A percentile compares a stretch with the other conserved stretches of the same genome.
Evolutionary conservation across 129 eudicot genomes (phyloP).

Genomic region (Apium graveolens): DNA sequence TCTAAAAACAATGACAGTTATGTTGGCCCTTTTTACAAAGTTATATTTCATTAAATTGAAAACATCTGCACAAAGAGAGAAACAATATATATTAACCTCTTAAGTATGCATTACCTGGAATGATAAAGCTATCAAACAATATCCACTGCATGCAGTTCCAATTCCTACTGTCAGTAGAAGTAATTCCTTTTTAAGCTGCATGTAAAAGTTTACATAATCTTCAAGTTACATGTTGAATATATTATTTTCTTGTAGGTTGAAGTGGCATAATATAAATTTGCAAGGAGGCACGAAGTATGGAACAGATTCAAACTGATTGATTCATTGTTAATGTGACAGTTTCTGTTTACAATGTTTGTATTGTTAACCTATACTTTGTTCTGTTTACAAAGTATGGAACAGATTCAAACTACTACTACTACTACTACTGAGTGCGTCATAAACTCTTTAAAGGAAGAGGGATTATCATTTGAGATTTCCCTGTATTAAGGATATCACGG

Average conservation of each 20-base stretch:
- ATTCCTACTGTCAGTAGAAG: constrained; percentile 63
- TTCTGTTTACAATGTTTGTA: background rate
- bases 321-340: background rate
- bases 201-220: constrained; percentile 11
- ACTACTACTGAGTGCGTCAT: background rate
- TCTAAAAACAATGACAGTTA: background rate
- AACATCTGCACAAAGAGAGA: constrained; percentile 1
- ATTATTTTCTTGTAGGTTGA: background rate
- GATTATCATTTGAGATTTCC: background rate
- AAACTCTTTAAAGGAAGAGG: background rate
- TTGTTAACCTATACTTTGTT: background rate
- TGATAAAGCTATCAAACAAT: constrained; percentile 66
- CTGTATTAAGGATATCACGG: background rate
- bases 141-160: constrained; percentile 85
- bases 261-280: background rate
- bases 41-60: background rate
- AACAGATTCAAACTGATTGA: background rate
- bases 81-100: constrained; percentile 16
- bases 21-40: too few relatives aligned
- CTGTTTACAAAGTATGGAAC: too few relatives aligned
- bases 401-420: too few relatives aligned
- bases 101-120: constrained; percentile 50
- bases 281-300: background rate
- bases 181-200: constrained; percentile 80
- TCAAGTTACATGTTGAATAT: constrained; percentile 4